Evolutionary conservation across 306 rosid genomes (phyloP), one percentile per base, ranked within the genome.

Genomic region (Dalbergia cultrata): DNA sequence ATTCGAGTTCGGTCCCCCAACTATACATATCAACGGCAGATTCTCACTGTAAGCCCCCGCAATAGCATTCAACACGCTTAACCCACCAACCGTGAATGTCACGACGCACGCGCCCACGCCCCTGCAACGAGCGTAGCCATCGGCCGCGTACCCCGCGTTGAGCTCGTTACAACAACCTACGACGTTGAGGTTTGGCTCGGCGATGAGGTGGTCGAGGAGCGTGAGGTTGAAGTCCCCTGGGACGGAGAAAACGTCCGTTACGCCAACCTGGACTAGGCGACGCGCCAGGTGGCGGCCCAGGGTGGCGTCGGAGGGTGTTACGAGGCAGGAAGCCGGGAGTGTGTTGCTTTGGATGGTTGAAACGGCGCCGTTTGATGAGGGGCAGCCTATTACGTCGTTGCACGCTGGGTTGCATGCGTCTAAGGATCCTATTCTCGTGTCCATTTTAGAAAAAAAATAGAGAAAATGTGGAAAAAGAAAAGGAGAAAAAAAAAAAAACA

Each of bases 11-110:
- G 92, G 94, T 0, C 94, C 92, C 2, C 94, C 90, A 0, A 88
- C 89, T 5, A 90, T 67, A 50, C 94, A 88, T 64, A 90, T 86
- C 22, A 90, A 13, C 0, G 94, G 94, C 53, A 90, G 60, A 57
- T 90, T 90, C 80, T 90, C 94, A 49, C 94, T 90, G 53, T 85
- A 90, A 0, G 91, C 94, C 3, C 91, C 91, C 0, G 94, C 91
- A 5, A 88, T 78, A 3, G 94, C 92, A 5, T 88, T 86, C 9
- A 88, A 72, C 21, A 90, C 85, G 13, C 92, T 86, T 8, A 90
- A 74, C 0, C 90, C 94, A 1, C 94, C 94, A 0, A 90, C 91
- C 0, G 86, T 83, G 34, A 90, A 90, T 0, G 91, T 90, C 5
- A 90, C 93, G 0, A 90, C 93, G 7, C 93, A 90, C 7, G 90